These are phyloP conservation scores for Septoria petroselini DNA, from an alignment of 2,329 filamentous ascomycete genomes.

Conservation along the genomic window DNA sequence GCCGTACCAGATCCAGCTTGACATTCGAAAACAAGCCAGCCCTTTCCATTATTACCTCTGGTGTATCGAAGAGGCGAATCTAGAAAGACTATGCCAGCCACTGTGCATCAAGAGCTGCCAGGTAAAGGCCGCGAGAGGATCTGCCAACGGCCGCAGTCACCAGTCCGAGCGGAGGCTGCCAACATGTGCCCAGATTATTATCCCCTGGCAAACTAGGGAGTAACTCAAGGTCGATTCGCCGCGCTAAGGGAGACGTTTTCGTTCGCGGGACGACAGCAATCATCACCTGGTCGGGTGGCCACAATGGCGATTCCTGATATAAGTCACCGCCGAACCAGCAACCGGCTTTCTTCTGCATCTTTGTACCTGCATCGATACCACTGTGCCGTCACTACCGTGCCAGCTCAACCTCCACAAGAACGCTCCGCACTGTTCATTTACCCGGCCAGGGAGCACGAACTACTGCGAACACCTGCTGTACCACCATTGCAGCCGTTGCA, in stretches of 20 bases:
- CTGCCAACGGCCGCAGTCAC: no score
- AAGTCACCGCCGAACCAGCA: neutral
- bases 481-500: neutral
- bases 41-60: no score
- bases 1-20: no score
- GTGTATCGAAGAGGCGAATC: no score
- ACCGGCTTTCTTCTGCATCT: conserved; percentile 1
- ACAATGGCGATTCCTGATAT: neutral
- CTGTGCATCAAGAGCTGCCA: no score
- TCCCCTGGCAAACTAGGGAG: neutral
- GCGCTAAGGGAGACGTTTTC: neutral
- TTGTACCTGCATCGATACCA: conserved; percentile 6
- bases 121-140: no score
- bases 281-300: neutral
- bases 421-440: neutral
- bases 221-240: neutral
- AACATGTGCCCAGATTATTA: no score
- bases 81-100: no score
- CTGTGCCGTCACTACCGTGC: neutral
- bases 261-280: conserved; percentile 15
- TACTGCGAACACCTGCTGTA: conserved; percentile 12
- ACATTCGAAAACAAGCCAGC: no score
- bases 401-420: neutral
- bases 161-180: no score
- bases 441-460: neutral